Base-by-base conservation (phyloP, 2,329 filamentous ascomycete species). In the Aspergillus terreus region DNA sequence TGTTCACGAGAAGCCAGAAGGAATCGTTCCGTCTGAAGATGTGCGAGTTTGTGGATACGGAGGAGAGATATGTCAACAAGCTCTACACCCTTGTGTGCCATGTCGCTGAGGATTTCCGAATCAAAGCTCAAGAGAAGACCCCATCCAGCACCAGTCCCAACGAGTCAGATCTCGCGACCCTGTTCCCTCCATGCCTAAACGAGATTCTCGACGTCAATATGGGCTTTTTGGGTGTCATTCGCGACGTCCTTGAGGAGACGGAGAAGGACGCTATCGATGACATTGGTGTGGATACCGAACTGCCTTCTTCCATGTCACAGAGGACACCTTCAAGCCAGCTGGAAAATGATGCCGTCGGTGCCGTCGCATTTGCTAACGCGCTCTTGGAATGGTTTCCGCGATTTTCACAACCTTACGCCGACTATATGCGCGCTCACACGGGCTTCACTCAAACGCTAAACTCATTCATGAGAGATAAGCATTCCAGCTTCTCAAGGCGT, bases 311-410 rank as follows among this genome's bases (percentile, higher is more conserved):
- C 68, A 47, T 76, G 71, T 55, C 69, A 70, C 53, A 78, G 72
- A 48, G 77, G 66, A 38, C 70, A 71, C 17, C 74, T 68, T 50
- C 79, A 75, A 56, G 66, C 70, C 59, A 70, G 17, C 63, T 58
- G 47, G 85, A 82, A 66, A 90, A 96, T 66, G 83, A 96, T 66
- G 83, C 87, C 15, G 90, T 87, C 59, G 92, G 92, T 46, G 84
- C 89, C 14, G 74, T 88, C 36, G 82, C 84, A 38, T 86, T 96
- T 67, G 90, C 90, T 40, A 90, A 86, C 61, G 78, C 90, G 45
- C 85, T 96, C 54, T 75, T 94, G 4, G 88, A 95, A 59, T 96
- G 91, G 90, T 94, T 99, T 59, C 94, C 94, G 6, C 86, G 86
- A 58, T 97, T 99, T 66, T 88, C 89, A 23, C 84, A 91, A 52